phyloP scores from a whole-genome alignment of 2,329 filamentous ascomycete species.

The Neocatenulostroma microsporum region DNA sequence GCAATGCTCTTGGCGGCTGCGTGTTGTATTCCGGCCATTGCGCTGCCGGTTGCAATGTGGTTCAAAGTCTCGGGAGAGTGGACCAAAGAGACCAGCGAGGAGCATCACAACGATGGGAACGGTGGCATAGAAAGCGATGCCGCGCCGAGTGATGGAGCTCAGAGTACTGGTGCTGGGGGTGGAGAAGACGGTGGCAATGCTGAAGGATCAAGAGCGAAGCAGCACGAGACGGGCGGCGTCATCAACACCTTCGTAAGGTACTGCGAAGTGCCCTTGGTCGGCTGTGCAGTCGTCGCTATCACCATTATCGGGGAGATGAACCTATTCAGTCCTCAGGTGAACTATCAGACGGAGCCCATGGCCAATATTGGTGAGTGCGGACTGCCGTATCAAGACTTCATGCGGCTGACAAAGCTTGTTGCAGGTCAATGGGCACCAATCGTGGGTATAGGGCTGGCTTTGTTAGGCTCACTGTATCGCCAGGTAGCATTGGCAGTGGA shows the following conservation, averaged over 20 bases:
- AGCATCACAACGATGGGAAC: too few species aligned
- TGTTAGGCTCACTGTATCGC: constrained; percentile 52
- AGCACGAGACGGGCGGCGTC: constrained; percentile 3
- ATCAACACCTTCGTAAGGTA: constrained; percentile 12
- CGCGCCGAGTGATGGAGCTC: too few species aligned
- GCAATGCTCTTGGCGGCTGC: constrained; percentile 55
- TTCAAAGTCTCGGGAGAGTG: constrained; percentile 57
- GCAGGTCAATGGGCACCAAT: constrained; percentile 54
- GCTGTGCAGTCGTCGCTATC: constrained; percentile 51
- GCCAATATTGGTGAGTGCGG: constrained; percentile 47
- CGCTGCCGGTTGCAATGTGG: constrained; percentile 56
- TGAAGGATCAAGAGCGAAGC: too few species aligned
- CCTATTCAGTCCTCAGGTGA: constrained; percentile 51
- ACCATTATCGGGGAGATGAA: constrained; percentile 57
- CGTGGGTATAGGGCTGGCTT: constrained; percentile 51
- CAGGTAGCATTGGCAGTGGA: constrained; percentile 34
- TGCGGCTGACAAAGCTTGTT: too few species aligned
- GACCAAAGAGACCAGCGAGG: constrained; percentile 37
- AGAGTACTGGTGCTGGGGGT: constrained; percentile 13
- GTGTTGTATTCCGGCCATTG: constrained; percentile 57
- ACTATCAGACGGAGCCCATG: constrained; percentile 56
- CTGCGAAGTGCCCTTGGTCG: constrained; percentile 54
- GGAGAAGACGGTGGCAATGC: constrained; percentile 7
- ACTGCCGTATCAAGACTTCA: too few species aligned
- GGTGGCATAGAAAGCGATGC: too few species aligned